Evolutionary conservation across 352 stramenopile genomes (phyloP).

Genomic region (Globisporangium cystogenes): DNA sequence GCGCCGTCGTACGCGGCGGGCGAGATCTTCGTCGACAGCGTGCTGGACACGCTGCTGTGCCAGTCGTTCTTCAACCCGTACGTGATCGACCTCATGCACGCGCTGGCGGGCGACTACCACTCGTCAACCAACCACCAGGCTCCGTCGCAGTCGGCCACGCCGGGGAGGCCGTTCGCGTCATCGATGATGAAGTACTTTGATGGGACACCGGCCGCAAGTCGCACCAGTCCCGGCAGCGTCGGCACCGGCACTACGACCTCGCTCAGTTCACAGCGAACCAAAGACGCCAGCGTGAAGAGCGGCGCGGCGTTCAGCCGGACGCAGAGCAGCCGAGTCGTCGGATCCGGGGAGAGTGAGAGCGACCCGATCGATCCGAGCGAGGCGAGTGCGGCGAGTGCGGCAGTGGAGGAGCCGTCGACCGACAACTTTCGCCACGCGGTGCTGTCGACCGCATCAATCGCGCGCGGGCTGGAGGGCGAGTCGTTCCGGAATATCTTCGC

Average conservation of each 20-base stretch:
- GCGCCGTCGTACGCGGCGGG: constrained; percentile 44
- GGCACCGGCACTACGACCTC: neutral
- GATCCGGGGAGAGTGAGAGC: neutral
- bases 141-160: neutral
- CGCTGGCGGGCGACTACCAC: constrained; percentile 42
- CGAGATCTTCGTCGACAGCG: constrained; percentile 53
- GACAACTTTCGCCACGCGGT: constrained; percentile 19
- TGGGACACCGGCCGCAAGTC: neutral
- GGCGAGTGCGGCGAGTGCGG: neutral
- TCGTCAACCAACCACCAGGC: neutral
- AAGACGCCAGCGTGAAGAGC: neutral
- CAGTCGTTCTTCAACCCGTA: constrained; percentile 77
- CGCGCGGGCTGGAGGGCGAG: constrained; percentile 23
- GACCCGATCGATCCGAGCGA: neutral
- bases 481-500: constrained; percentile 37
- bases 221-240: neutral
- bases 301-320: neutral
- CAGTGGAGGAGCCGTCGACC: neutral
- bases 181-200: constrained; percentile 29
- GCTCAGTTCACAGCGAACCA: neutral
- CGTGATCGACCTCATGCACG: constrained; percentile 47
- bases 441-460: constrained; percentile 25
- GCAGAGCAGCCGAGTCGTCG: neutral
- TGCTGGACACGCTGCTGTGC: constrained; percentile 58
- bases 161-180: constrained; percentile 19